Evolutionary conservation across 148 eudicot genomes (phyloP).

Genomic region (Persicaria maculosa): DNA sequence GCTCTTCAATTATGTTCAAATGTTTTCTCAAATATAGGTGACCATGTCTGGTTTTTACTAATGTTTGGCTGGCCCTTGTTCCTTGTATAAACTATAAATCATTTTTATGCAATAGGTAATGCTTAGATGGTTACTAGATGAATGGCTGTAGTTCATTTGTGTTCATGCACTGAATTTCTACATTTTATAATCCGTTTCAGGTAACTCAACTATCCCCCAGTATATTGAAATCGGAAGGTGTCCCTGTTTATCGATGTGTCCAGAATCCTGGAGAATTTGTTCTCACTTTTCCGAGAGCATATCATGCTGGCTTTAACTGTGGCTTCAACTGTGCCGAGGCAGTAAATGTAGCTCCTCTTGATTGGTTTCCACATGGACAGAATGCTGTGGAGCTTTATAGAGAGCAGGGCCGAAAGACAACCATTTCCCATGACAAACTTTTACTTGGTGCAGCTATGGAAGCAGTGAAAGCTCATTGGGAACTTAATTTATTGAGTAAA

Average conservation of each 20-base stretch:
- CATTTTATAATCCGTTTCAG: slow-evolving; percentile 27
- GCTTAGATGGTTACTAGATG: background rate
- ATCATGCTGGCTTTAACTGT: slow-evolving; percentile 93
- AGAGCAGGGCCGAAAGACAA: slow-evolving; percentile 80
- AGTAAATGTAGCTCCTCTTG: slow-evolving; percentile 97
- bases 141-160: background rate
- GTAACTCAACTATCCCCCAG: slow-evolving; percentile 96
- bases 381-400: slow-evolving; percentile 95
- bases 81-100: background rate
- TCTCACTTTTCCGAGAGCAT: slow-evolving; percentile 93
- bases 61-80: background rate
- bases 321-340: slow-evolving; percentile 99
- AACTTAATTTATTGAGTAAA: slow-evolving; percentile 66
- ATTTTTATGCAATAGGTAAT: background rate
- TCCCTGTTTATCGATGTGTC: slow-evolving; percentile 83
- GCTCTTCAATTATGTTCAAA: background rate
- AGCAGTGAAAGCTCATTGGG: slow-evolving; percentile 97
- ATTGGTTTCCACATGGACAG: slow-evolving; percentile 97
- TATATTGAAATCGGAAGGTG: slow-evolving; percentile 73
- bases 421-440: slow-evolving; percentile 93
- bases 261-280: slow-evolving; percentile 93
- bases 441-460: slow-evolving; percentile 98
- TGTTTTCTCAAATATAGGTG: background rate
- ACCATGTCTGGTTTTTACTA: background rate
- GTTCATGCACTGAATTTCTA: background rate